These are phyloP conservation scores for Phytomonas serpens DNA, from an alignment of 208 protist species.

Conservation along the genomic window DNA sequence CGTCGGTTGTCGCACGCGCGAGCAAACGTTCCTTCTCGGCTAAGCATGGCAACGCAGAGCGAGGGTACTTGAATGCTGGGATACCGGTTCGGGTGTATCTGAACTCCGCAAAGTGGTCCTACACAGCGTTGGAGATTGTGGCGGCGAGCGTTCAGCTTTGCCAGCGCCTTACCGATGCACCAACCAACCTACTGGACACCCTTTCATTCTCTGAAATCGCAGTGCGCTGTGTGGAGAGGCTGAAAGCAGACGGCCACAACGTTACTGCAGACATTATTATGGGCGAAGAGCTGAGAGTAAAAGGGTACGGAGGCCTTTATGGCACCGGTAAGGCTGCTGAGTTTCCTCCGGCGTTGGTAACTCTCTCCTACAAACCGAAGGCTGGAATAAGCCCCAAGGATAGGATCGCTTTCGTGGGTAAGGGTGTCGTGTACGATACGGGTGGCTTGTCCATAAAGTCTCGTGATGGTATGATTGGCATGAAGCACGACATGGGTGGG, in stretches of 20 bases:
- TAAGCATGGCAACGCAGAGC: constrained; percentile 36
- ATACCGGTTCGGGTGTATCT: constrained; percentile 36
- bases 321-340: constrained; percentile 78
- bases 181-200: constrained; percentile 79
- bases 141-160: constrained; percentile 64
- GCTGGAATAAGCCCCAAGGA: constrained; percentile 38
- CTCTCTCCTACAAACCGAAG: constrained; percentile 63
- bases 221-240: constrained; percentile 23
- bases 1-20: constrained; percentile 42
- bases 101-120: constrained; percentile 15
- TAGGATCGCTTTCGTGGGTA: constrained; percentile 79
- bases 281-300: constrained; percentile 77
- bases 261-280: constrained; percentile 38
- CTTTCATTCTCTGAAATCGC: constrained; percentile 77
- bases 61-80: constrained; percentile 30
- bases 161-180: constrained; percentile 77
- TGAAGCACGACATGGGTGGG: constrained; percentile 92
- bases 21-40: constrained; percentile 55
- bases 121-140: constrained; percentile 13
- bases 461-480: constrained; percentile 62
- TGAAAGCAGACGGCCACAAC: constrained; percentile 21
- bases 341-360: constrained; percentile 75
- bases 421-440: constrained; percentile 91
- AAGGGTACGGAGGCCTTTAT: constrained; percentile 78
- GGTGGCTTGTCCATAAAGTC: constrained; percentile 86